phyloP scores from a whole-genome alignment of 2,329 filamentous ascomycete species.

The Colletotrichum theobromicola region DNA sequence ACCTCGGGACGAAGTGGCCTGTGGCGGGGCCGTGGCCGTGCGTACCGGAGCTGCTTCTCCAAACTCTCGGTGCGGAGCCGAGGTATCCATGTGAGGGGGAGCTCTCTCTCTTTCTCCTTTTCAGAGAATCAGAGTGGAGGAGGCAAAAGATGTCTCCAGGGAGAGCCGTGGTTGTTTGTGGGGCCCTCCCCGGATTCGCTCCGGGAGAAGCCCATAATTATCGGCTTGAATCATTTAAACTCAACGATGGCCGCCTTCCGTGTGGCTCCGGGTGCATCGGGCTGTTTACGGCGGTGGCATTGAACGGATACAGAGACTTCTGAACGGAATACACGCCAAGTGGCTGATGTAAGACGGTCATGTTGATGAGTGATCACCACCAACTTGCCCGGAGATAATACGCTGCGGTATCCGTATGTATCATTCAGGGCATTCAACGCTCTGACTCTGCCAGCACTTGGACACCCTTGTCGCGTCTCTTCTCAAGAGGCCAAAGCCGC shows the following conservation, averaged over 20 bases:
- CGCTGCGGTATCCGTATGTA: neutral
- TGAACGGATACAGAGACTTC: neutral
- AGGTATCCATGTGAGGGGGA: constrained; percentile 17
- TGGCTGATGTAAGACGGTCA: neutral
- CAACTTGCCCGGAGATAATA: neutral
- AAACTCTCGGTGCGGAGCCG: constrained; percentile 13
- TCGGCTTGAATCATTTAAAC: neutral
- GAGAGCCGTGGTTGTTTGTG: neutral
- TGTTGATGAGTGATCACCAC: neutral
- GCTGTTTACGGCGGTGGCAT: neutral
- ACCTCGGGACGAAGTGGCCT: constrained; percentile 17
- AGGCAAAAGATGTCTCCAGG: neutral
- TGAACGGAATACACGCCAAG: neutral
- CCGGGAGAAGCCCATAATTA: constrained; percentile 3
- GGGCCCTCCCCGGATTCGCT: neutral
- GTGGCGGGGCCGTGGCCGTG: constrained; percentile 12
- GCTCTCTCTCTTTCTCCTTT: neutral
- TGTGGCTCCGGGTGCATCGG: neutral
- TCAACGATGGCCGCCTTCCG: neutral
- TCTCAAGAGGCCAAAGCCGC: constrained; percentile 1
- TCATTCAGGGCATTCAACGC: neutral
- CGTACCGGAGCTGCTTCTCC: constrained; percentile 1
- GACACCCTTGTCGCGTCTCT: neutral
- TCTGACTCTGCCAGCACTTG: neutral
- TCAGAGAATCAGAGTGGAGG: neutral